phyloP scores from a whole-genome alignment of 2,329 filamentous ascomycete genomes.

The Emmonsiellopsis sp. region DNA sequence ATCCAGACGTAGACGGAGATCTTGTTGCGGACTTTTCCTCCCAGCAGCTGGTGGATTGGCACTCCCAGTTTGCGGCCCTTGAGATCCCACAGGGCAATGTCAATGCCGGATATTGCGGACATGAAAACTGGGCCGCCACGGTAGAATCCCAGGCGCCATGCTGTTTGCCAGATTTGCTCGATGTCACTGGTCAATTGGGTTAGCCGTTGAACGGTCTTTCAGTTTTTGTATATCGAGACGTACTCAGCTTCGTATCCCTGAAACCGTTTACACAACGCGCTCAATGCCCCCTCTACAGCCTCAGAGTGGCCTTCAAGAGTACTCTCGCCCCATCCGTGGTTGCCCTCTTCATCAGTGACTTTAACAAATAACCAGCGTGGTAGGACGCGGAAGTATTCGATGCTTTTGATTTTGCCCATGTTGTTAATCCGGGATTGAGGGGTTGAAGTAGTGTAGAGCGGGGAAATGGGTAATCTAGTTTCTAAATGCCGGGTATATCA shows the following conservation, averaged over 20 bases:
- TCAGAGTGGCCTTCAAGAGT: slow-evolving; percentile 65
- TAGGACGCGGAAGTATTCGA: slow-evolving; percentile 67
- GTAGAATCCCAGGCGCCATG: slow-evolving; percentile 65
- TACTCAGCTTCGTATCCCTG: slow-evolving; percentile 63
- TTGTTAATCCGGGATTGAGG: neutral
- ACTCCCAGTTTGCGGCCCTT: slow-evolving; percentile 58
- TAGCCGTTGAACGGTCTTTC: neutral
- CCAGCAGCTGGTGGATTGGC: slow-evolving; percentile 64
- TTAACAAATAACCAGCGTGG: slow-evolving; percentile 74
- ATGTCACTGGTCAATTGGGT: slow-evolving; percentile 49
- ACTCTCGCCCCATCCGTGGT: slow-evolving; percentile 65
- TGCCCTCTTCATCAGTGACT: slow-evolving; percentile 57
- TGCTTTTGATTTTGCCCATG: slow-evolving; percentile 56
- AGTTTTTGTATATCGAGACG: slow-evolving; percentile 8
- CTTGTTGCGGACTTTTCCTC: slow-evolving; percentile 62
- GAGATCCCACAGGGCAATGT: slow-evolving; percentile 73
- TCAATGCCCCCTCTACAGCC: slow-evolving; percentile 64
- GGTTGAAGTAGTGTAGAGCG: neutral
- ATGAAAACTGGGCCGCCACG: slow-evolving; percentile 71
- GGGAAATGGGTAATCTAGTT: neutral
- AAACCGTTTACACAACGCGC: slow-evolving; percentile 55
- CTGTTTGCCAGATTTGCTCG: slow-evolving; percentile 70
- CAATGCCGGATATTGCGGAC: slow-evolving; percentile 67
- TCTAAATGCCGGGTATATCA: no score
- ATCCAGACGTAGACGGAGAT: slow-evolving; percentile 72